These are phyloP conservation scores for Prinsepia uniflora DNA, from an alignment of 306 rosid species.

Conservation along the genomic window DNA sequence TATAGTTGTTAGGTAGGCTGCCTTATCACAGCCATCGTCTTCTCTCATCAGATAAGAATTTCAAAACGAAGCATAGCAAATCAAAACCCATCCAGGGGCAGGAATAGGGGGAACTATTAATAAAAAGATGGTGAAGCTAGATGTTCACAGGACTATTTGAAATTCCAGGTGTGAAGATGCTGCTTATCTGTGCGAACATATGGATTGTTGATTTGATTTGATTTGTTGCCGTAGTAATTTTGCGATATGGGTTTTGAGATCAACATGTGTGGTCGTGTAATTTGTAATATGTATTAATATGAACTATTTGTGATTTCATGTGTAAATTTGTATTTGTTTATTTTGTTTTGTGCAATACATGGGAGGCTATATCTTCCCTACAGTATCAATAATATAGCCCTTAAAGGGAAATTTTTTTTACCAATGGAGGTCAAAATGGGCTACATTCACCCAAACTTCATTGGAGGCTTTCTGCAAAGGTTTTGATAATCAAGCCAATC, in stretches of 20 bases:
- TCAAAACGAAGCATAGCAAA: neutral
- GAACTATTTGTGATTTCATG: neutral
- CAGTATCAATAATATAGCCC: too few relatives aligned
- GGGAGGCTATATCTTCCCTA: too few relatives aligned
- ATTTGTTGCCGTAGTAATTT: slow-evolving; percentile 7
- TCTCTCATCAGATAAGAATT: neutral
- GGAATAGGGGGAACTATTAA: slow-evolving; percentile 28
- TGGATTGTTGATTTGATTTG: neutral
- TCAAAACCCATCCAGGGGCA: slow-evolving; percentile 11
- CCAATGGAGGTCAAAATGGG: too few relatives aligned
- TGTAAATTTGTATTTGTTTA: too few relatives aligned
- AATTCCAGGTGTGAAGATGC: slow-evolving; percentile 13
- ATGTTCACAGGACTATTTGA: slow-evolving; percentile 15
- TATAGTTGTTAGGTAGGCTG: slow-evolving; percentile 28
- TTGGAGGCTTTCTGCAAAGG: too few relatives aligned
- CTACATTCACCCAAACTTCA: too few relatives aligned
- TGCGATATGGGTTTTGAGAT: slow-evolving; percentile 23
- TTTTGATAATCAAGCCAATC: too few relatives aligned
- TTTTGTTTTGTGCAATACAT: too few relatives aligned
- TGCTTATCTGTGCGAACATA: slow-evolving; percentile 15
- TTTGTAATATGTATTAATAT: slow-evolving; percentile 16
- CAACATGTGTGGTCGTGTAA: slow-evolving; percentile 17
- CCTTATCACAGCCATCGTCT: neutral
- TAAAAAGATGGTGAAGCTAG: slow-evolving; percentile 41
- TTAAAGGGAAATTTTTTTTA: too few relatives aligned